Evolutionary conservation across 2,329 filamentous ascomycete species (phyloP).

Genomic region (Pyrenochaeta sp.): DNA sequence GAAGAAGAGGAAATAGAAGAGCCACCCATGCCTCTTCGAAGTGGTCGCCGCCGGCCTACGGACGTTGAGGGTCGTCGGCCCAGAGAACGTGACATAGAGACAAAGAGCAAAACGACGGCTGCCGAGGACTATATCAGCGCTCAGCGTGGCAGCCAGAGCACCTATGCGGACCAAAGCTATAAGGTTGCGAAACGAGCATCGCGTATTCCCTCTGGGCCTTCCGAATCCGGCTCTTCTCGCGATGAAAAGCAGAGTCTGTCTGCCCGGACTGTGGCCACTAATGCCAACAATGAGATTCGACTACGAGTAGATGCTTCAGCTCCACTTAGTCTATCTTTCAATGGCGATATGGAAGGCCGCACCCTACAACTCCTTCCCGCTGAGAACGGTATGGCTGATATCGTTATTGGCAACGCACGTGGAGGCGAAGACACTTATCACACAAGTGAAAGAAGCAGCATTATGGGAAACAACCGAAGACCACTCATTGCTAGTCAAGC

Average conservation of each 20-base stretch:
- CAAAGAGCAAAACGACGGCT: conserved; percentile 23
- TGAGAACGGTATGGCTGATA: conserved; percentile 46
- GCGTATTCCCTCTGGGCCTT: conserved; percentile 33
- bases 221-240: conserved; percentile 37
- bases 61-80: conserved; percentile 26
- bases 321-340: conserved; percentile 43
- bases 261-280: conserved; percentile 35
- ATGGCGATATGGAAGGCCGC: conserved; percentile 49
- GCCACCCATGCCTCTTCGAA: conserved; percentile 10
- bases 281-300: conserved; percentile 43
- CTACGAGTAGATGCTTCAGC: conserved; percentile 44
- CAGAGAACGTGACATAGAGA: conserved; percentile 24
- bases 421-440: conserved; percentile 33
- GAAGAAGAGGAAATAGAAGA: conserved; percentile 13
- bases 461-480: conserved; percentile 24
- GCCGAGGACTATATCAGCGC: conserved; percentile 42
- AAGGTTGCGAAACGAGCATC: conserved; percentile 37
- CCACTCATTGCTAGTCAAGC: conserved; percentile 21
- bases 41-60: conserved; percentile 30
- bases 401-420: conserved; percentile 41
- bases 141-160: conserved; percentile 34
- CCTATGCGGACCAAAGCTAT: conserved; percentile 38
- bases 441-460: conserved; percentile 38
- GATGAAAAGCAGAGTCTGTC: conserved; percentile 39
- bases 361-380: conserved; percentile 42